Conservation (phyloP, 306 rosid genomes). For the Ochetophila trinervis region DNA sequence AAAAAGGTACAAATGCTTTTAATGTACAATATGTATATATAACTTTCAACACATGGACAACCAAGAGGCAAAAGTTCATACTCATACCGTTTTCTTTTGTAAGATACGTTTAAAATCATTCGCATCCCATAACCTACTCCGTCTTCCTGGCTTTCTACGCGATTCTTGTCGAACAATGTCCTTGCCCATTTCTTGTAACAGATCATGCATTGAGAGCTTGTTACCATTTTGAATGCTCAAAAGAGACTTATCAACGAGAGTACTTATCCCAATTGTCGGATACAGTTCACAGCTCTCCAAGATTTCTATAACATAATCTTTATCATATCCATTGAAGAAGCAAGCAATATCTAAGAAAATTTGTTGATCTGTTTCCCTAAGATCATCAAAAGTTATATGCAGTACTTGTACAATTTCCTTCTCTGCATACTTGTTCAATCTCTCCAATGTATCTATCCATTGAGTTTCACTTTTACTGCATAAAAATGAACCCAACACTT, state of each 20-base stretch:
- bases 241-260: constrained; percentile 9
- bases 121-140: constrained; percentile 10
- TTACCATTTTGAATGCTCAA: background rate
- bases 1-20: too few relatives aligned
- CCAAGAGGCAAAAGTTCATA: background rate
- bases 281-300: background rate
- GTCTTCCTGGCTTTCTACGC: constrained; percentile 3
- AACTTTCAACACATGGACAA: background rate
- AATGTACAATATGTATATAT: background rate
- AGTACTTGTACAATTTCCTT: background rate
- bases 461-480: background rate
- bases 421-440: background rate
- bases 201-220: constrained; percentile 7
- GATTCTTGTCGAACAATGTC: constrained; percentile 4
- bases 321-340: background rate
- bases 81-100: background rate
- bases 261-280: background rate
- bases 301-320: background rate
- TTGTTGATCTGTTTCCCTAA: background rate
- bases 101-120: background rate
- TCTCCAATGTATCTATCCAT: constrained; percentile 14
- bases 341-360: constrained; percentile 21
- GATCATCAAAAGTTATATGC: constrained; percentile 8
- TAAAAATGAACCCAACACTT: constrained; percentile 12
- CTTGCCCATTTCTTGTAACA: constrained; percentile 20